A percentile compares a stretch with the other conserved stretches of the same genome.
phyloP scores from a whole-genome alignment of 202 grass and related monocot genomes.

The Carex sylvatica region DNA sequence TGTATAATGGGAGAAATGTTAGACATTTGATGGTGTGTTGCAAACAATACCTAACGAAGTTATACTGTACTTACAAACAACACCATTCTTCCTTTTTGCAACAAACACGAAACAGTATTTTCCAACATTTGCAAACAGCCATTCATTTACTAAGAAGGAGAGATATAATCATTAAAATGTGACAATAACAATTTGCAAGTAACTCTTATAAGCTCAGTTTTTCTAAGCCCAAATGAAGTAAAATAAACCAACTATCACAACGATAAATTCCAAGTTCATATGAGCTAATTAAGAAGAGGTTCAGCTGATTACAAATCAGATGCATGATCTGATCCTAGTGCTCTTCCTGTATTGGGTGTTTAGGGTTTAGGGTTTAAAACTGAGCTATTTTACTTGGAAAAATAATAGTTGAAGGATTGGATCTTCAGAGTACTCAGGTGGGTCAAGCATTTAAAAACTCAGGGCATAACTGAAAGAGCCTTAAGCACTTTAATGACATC shows the following conservation, averaged over 20 bases:
- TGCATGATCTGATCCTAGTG: background rate
- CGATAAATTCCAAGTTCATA: background rate
- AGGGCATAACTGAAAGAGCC: background rate
- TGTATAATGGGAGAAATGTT: slow-evolving; percentile 21
- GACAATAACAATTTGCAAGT: background rate
- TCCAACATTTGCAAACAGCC: background rate
- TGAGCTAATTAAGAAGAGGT: background rate
- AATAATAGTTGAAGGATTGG: background rate
- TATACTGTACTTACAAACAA: slow-evolving; percentile 23
- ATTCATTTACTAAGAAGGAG: background rate
- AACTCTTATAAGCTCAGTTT: background rate
- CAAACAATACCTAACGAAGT: slow-evolving; percentile 22
- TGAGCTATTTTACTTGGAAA: background rate
- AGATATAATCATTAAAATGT: background rate
- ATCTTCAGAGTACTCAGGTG: background rate
- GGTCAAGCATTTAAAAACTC: background rate
- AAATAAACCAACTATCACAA: background rate
- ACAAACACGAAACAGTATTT: background rate
- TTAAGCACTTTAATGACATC: background rate
- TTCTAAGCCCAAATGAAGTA: background rate
- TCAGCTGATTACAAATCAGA: background rate
- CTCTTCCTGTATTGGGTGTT: background rate
- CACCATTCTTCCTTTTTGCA: background rate
- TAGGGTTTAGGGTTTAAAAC: background rate
- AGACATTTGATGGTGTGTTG: slow-evolving; percentile 22